Evolutionary conservation across 177 flowering plant genomes (phyloP), one percentile per base, ranked within the genome.

Genomic region (Telopea speciosissima): DNA sequence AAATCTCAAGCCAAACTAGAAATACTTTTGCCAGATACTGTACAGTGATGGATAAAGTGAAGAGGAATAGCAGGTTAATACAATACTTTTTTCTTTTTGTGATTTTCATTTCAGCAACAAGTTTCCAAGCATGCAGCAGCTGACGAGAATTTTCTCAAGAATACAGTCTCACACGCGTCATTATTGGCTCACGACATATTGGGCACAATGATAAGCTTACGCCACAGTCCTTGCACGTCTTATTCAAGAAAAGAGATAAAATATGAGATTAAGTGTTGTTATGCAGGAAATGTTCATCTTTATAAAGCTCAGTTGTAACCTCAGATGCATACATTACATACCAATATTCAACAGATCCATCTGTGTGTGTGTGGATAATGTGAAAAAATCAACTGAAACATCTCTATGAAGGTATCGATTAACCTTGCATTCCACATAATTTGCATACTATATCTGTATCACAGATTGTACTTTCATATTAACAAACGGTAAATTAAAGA

Each of bases 221-320:
- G 3, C 91, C 90, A 73, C 98, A 93, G 36, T 86, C 95, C 87
- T 78, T 86, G 87, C 98, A 93, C 10, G 93, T 90, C 98, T 90
- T 22, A 8, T 62, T 24, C 8, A 40, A 73, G 12, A 60, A 67
- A 69, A 70, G 59, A 36, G 68, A 10, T 14, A 54, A 8, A 0
- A 11, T 28, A 21, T 62, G 65, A 10, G 9, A 26, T 49, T 49
- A 8, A 16, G 5, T 49, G 54, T 19, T 49, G 54, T 49, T 12
- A 9, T 44, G 54, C 54, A 49, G 19, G 23, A 17, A 7, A 58
- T 7, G 24, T 58, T 19, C 19, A 49, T 12, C 54, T 49, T 49
- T 13, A 49, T 44, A 10, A 8, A 8, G 10, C 49, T 44, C 33
- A 36, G 9, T 31, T 31, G 33, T 31, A 6, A 36, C 6, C 40